Conservation (phyloP, 768 basidiomycete genomes). For the Clavulina sp. region DNA sequence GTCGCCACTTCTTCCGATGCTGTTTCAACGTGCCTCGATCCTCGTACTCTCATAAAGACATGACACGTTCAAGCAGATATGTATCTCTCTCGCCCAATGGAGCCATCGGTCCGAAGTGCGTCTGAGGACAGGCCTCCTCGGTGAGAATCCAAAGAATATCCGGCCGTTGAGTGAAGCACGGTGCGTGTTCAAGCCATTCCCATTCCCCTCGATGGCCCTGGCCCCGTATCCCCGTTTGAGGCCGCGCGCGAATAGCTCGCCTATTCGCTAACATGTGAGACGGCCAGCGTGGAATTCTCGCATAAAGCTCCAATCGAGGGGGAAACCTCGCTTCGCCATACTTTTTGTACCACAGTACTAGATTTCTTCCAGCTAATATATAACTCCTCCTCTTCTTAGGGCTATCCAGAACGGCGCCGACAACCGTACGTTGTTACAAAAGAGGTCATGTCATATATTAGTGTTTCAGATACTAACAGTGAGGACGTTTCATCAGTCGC, state of each 20-base stretch:
- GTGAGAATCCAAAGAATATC: constrained; percentile 53
- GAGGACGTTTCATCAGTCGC: constrained; percentile 25
- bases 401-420: constrained; percentile 81
- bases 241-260: too few relatives aligned
- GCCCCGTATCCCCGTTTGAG: too few relatives aligned
- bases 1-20: not conserved
- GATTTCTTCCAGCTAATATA: not conserved
- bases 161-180: constrained; percentile 61
- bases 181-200: constrained; percentile 33
- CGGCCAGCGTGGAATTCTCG: too few relatives aligned
- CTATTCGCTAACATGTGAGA: too few relatives aligned
- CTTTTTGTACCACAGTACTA: not conserved
- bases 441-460: not conserved
- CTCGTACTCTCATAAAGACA: constrained; percentile 43
- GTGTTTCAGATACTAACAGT: not conserved
- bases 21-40: not conserved
- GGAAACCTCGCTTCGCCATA: not conserved
- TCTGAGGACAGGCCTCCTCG: constrained; percentile 57
- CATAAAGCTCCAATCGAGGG: too few relatives aligned
- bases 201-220: too few relatives aligned
- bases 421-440: constrained; percentile 17
- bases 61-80: constrained; percentile 49
- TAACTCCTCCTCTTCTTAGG: constrained; percentile 21
- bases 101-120: constrained; percentile 60
- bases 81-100: constrained; percentile 54